These are phyloP conservation scores for Oenanthe sinensis DNA, from an alignment of 129 eudicot genomes.

Conservation along the genomic window DNA sequence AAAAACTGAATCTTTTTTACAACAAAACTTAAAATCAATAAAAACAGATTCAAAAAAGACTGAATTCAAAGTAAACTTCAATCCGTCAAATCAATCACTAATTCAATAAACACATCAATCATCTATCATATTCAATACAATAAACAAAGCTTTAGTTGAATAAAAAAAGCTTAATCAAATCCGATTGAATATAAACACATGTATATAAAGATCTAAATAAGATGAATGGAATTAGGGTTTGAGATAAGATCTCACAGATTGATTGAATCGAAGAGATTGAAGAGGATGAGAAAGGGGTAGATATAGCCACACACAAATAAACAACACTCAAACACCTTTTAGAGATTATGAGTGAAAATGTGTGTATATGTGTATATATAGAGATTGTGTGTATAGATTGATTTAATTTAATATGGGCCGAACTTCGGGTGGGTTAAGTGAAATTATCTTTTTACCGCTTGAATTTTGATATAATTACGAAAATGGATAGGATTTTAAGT, in stretches of 20 bases:
- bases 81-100: not conserved
- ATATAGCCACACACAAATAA: constrained; percentile 5
- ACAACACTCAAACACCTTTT: constrained; percentile 1
- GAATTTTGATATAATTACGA: not conserved
- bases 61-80: not conserved
- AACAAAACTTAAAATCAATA: constrained; percentile 17
- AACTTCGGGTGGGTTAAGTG: not conserved
- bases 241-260: not conserved
- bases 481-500: not conserved
- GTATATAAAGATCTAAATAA: not conserved
- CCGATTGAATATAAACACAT: not conserved
- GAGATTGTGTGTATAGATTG: too few relatives aligned
- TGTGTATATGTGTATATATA: not conserved
- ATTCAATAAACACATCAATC: constrained; percentile 16
- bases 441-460: not conserved
- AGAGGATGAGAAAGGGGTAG: not conserved
- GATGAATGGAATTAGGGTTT: not conserved
- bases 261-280: not conserved
- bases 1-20: not conserved
- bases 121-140: not conserved
- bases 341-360: not conserved
- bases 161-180: not conserved
- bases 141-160: not conserved
- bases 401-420: not conserved
- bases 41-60: constrained; percentile 14